Evolutionary conservation across 1,139 yeast species (phyloP).

Genomic region (Debaryomyces udenii): DNA sequence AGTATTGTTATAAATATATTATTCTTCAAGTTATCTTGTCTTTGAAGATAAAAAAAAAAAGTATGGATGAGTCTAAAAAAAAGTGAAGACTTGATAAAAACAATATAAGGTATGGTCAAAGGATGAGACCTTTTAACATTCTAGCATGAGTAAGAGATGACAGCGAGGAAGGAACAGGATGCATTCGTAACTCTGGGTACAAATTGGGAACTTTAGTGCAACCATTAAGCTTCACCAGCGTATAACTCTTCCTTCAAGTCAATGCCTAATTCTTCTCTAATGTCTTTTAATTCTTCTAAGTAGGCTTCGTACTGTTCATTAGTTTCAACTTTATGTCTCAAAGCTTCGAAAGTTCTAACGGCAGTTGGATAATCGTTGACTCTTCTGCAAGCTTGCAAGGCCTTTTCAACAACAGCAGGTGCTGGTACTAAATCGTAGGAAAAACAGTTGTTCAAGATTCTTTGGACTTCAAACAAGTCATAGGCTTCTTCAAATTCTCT

Average conservation of each 20-base stretch:
- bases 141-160: slow-evolving; percentile 1
- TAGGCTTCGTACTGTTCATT: slow-evolving; percentile 92
- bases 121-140: slow-evolving; percentile 6
- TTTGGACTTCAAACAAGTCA: slow-evolving; percentile 95
- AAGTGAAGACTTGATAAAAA: slow-evolving; percentile 4
- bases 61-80: slow-evolving; percentile 8
- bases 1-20: slow-evolving; percentile 8
- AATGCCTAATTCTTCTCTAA: slow-evolving; percentile 90
- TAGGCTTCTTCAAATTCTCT: slow-evolving; percentile 97
- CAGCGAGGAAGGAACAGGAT: neutral
- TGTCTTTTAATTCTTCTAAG: slow-evolving; percentile 89
- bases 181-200: no score
- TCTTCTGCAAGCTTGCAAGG: slow-evolving; percentile 97
- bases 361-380: slow-evolving; percentile 99
- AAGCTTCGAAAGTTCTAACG: slow-evolving; percentile 93
- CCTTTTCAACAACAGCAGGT: slow-evolving; percentile 93
- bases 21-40: slow-evolving; percentile 3
- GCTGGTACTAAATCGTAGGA: slow-evolving; percentile 98
- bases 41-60: slow-evolving; percentile 4
- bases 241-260: slow-evolving; percentile 91
- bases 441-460: slow-evolving; percentile 88
- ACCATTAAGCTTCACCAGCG: slow-evolving; percentile 29
- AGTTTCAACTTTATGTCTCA: slow-evolving; percentile 94
- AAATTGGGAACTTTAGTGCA: neutral
- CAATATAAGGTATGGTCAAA: slow-evolving; percentile 1